Evolutionary conservation across 805 yeast genomes (phyloP).

Genomic region (Yarrowia sp.): DNA sequence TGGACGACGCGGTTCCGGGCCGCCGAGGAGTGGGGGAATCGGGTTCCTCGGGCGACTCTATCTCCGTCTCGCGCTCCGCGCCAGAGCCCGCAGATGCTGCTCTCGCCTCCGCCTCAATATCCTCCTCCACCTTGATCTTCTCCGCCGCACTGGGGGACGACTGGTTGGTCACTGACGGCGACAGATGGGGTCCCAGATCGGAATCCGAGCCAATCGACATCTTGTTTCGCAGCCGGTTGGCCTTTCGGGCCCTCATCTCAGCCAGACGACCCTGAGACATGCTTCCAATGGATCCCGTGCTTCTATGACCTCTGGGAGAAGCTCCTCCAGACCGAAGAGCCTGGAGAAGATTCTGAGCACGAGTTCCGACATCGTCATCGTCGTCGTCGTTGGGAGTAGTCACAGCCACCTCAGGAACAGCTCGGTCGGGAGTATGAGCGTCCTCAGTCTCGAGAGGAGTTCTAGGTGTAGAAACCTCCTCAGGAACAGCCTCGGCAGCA

Average conservation of each 20-base stretch:
- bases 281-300: slow-evolving; percentile 13
- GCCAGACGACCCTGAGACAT: slow-evolving; percentile 42
- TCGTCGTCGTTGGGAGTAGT: slow-evolving; percentile 43
- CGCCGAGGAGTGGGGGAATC: slow-evolving; percentile 35
- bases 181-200: slow-evolving; percentile 5
- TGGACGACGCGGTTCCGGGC: slow-evolving; percentile 15
- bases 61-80: slow-evolving; percentile 10
- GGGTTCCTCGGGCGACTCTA: slow-evolving; percentile 26
- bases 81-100: background rate
- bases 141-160: slow-evolving; percentile 26
- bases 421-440: slow-evolving; percentile 39
- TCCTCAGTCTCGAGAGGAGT: slow-evolving; percentile 9
- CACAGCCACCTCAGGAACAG: slow-evolving; percentile 41
- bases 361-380: slow-evolving; percentile 57
- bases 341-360: slow-evolving; percentile 69
- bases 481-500: background rate
- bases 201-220: slow-evolving; percentile 34
- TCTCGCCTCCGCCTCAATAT: slow-evolving; percentile 7
- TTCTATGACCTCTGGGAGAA: slow-evolving; percentile 33
- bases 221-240: slow-evolving; percentile 39
- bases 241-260: slow-evolving; percentile 45
- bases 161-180: slow-evolving; percentile 5
- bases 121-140: slow-evolving; percentile 31
- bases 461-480: background rate
- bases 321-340: slow-evolving; percentile 59